Evolutionary conservation across 352 stramenopile species (phyloP).

Genomic region (Pythium phragmitis): DNA sequence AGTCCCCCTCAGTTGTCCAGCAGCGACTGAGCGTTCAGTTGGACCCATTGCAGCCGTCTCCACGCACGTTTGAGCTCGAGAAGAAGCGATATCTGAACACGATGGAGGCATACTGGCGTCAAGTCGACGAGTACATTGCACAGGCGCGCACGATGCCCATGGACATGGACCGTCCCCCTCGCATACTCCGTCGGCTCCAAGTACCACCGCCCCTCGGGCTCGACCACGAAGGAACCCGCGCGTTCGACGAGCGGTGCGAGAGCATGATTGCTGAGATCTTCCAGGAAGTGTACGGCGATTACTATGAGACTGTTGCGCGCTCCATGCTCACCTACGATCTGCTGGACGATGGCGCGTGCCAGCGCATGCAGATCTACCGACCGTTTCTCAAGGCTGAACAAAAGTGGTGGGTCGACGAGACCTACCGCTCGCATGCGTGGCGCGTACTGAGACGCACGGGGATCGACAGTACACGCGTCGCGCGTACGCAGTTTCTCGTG

Average conservation of each 20-base stretch:
- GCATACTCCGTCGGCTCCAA: conserved; percentile 68
- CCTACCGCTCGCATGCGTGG: conserved; percentile 75
- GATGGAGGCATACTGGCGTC: conserved; percentile 81
- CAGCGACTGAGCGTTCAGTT: conserved; percentile 31
- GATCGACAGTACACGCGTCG: conserved; percentile 49
- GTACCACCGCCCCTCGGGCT: conserved; percentile 57
- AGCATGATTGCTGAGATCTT: conserved; percentile 69
- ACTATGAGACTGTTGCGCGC: conserved; percentile 72
- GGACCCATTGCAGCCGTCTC: conserved; percentile 53
- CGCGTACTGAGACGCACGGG: conserved; percentile 78
- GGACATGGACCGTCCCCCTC: conserved; percentile 50
- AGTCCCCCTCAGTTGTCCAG: conserved; percentile 15
- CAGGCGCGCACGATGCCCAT: conserved; percentile 59
- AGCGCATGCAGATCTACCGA: conserved; percentile 82
- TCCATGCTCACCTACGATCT: conserved; percentile 90
- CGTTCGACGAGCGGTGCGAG: conserved; percentile 67
- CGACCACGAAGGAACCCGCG: conserved; percentile 39
- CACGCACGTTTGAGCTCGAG: conserved; percentile 76
- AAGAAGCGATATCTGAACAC: conserved; percentile 74
- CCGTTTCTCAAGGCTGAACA: conserved; percentile 76
- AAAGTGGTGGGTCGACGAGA: conserved; percentile 85
- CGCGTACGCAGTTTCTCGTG: conserved; percentile 38
- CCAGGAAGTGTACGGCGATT: conserved; percentile 74
- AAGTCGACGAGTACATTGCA: conserved; percentile 69
- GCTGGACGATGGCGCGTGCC: conserved; percentile 61